These are phyloP conservation scores for Tylopilus orsonianus DNA, from an alignment of 1,284 basidiomycete species.

Conservation along the genomic window DNA sequence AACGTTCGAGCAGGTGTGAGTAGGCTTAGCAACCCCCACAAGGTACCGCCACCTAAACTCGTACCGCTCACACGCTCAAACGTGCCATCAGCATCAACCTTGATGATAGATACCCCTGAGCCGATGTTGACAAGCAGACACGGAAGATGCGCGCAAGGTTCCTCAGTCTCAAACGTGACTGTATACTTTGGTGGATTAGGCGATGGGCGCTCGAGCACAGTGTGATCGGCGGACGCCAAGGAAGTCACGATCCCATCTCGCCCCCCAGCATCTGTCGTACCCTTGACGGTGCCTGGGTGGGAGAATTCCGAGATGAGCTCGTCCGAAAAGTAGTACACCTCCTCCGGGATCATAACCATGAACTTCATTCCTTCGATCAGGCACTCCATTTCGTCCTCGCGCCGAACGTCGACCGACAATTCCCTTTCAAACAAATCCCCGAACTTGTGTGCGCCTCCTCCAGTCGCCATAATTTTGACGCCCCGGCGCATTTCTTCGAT, in stretches of 20 bases:
- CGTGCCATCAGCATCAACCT: conserved; percentile 91
- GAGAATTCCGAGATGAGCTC: conserved; percentile 90
- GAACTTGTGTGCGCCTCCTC: conserved; percentile 95
- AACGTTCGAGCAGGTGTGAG: conserved; percentile 95
- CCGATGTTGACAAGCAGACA: conserved; percentile 99
- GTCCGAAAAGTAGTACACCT: conserved; percentile 99
- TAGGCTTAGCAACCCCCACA: conserved; percentile 95
- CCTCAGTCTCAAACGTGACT: conserved; percentile 77
- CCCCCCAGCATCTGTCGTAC: conserved; percentile 13
- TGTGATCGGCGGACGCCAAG: conserved; percentile 13
- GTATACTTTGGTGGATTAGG: conserved; percentile 90
- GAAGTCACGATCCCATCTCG: conserved; percentile 4
- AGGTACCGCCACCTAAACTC: conserved; percentile 96
- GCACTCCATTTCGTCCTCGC: conserved; percentile 99
- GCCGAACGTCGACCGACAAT: conserved; percentile 81
- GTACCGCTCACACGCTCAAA: conserved; percentile 98
- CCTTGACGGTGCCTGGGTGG: conserved; percentile 47
- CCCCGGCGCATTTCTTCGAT: conserved; percentile 89
- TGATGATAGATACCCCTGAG: conserved; percentile 96
- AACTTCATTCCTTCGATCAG: conserved; percentile 97
- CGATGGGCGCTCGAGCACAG: conserved; percentile 79
- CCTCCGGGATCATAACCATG: conserved; percentile 94
- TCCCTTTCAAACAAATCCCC: conserved; percentile 79
- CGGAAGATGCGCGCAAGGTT: conserved; percentile 86
- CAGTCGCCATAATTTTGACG: conserved; percentile 98